Percentiles rank a stretch among this genome's conserved stretches.
Conservation (phyloP, 192 early-diverging fungal genomes). For the Coemansia sp. region DNA sequence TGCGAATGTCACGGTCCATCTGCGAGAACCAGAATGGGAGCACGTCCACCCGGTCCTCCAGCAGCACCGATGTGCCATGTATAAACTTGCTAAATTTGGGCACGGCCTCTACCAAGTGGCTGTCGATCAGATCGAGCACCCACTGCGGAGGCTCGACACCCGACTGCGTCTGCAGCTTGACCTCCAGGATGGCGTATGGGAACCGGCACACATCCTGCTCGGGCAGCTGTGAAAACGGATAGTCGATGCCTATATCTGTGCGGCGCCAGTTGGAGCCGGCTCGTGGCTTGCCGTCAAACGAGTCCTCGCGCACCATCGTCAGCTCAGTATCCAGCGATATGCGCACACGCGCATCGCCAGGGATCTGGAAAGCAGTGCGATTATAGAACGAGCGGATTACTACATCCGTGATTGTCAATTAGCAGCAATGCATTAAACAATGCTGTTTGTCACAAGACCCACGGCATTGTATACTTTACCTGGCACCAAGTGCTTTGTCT, state of each 20-base stretch:
- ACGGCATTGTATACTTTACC: constrained; percentile 21
- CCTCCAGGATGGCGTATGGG: constrained; percentile 95
- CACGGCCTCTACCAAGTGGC: constrained; percentile 88
- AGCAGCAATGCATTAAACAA: neutral
- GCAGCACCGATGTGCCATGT: constrained; percentile 86
- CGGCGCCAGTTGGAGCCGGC: constrained; percentile 89
- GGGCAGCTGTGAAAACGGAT: constrained; percentile 76
- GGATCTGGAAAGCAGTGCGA: constrained; percentile 97
- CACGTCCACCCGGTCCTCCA: constrained; percentile 74
- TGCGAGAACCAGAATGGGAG: constrained; percentile 95
- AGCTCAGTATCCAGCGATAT: constrained; percentile 95
- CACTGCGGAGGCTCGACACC: constrained; percentile 90
- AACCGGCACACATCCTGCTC: constrained; percentile 80
- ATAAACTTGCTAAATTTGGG: constrained; percentile 99
- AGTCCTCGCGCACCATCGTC: constrained; percentile 94
- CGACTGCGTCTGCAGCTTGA: constrained; percentile 93
- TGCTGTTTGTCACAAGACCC: neutral
- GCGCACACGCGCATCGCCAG: constrained; percentile 88
- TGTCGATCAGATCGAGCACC: constrained; percentile 87
- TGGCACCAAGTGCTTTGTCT: constrained; percentile 64
- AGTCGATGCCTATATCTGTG: constrained; percentile 73
- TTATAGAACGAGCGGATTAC: constrained; percentile 92
- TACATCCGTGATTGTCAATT: constrained; percentile 8
- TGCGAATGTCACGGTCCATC: constrained; percentile 91
- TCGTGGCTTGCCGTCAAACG: constrained; percentile 61